Evolutionary conservation across 2,329 filamentous ascomycete species (phyloP).

Genomic region (Epichloe coenophiala): DNA sequence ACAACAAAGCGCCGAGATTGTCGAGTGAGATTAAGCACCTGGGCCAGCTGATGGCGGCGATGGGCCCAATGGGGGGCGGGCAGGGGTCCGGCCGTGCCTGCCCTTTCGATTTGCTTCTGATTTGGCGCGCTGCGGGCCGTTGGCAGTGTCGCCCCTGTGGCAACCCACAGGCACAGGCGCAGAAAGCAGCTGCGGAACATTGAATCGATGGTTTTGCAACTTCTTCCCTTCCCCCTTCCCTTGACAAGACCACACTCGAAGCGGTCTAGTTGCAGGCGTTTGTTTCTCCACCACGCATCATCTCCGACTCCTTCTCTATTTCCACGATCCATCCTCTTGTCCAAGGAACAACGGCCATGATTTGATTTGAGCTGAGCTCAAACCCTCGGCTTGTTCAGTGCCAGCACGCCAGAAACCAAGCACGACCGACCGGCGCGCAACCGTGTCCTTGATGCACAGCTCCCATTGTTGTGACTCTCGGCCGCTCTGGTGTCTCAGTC

Average conservation of each 20-base stretch:
- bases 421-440: background rate
- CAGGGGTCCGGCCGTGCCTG: background rate
- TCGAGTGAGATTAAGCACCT: background rate
- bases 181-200: too few relatives aligned
- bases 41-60: background rate
- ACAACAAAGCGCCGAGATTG: background rate
- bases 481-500: background rate
- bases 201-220: too few relatives aligned
- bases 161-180: too few relatives aligned
- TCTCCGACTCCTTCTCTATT: too few relatives aligned
- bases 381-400: background rate
- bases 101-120: background rate
- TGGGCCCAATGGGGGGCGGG: background rate
- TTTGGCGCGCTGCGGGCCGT: background rate
- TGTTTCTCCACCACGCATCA: too few relatives aligned
- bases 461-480: background rate
- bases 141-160: too few relatives aligned
- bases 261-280: too few relatives aligned
- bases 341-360: too few relatives aligned
- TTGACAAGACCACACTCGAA: too few relatives aligned
- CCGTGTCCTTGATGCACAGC: background rate
- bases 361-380: background rate
- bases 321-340: too few relatives aligned
- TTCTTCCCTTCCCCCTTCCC: too few relatives aligned
- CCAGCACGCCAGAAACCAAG: background rate